Evolutionary conservation across 257 asterid species (phyloP).

Genomic region (Solanum pennellii): DNA sequence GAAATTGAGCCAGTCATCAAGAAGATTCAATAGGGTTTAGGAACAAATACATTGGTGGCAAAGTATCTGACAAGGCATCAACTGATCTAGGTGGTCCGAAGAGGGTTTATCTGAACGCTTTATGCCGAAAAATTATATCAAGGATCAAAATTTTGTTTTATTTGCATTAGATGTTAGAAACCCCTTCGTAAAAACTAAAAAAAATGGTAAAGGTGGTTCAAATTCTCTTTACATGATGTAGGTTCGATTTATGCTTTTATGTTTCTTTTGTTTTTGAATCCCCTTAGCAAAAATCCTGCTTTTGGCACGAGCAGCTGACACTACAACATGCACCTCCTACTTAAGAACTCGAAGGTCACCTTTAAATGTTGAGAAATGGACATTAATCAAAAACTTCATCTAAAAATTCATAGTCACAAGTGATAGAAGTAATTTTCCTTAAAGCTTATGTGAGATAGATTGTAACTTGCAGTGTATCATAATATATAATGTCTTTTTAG

Average conservation of each 20-base stretch:
- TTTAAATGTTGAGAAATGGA: neutral
- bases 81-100: neutral
- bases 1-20: neutral
- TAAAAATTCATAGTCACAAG: neutral
- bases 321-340: neutral
- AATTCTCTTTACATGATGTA: neutral
- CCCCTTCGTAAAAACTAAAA: neutral
- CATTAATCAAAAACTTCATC: neutral
- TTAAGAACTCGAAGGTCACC: neutral
- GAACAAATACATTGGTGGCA: neutral
- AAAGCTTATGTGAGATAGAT: neutral
- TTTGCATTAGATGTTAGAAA: neutral
- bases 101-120: neutral
- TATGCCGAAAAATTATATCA: neutral
- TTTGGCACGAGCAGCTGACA: neutral
- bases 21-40: neutral
- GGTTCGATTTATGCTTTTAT: neutral
- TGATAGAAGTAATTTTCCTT: neutral
- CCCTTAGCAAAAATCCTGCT: neutral
- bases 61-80: neutral
- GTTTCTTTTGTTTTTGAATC: neutral
- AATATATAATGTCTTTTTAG: neutral
- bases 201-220: neutral
- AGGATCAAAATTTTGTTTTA: neutral
- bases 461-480: neutral